Conservation (phyloP, 129 eudicot species). For the Flaveria sonorensis region DNA sequence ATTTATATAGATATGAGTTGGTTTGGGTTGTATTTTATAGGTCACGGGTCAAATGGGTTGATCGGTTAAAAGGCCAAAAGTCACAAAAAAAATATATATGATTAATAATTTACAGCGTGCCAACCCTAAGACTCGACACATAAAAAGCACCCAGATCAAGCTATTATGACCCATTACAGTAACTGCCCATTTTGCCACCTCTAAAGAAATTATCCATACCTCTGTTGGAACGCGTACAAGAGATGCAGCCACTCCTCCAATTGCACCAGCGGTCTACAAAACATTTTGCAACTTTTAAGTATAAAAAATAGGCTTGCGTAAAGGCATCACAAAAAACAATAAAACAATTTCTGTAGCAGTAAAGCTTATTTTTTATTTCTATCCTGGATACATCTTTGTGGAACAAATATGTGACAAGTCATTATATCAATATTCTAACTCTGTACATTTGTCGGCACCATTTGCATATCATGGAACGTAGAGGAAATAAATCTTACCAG, state of each 20-base stretch:
- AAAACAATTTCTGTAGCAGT: background rate
- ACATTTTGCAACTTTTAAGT: slow-evolving; percentile 25
- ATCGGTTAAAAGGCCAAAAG: slow-evolving; percentile 2
- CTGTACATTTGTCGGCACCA: background rate
- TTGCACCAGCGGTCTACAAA: slow-evolving; percentile 87
- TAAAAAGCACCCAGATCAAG: background rate
- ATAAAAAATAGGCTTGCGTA: slow-evolving; percentile 4
- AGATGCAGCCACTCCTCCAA: slow-evolving; percentile 97
- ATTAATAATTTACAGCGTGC: background rate
- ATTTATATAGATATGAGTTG: background rate
- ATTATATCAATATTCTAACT: slow-evolving; percentile 10
- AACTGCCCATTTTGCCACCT: background rate
- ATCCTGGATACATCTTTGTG: slow-evolving; percentile 6
- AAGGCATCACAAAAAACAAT: background rate
- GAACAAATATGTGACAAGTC: background rate
- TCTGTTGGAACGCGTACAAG: slow-evolving; percentile 96
- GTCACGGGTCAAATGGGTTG: background rate
- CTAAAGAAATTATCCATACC: slow-evolving; percentile 37
- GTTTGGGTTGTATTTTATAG: background rate
- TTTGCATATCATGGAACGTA: slow-evolving; percentile 11
- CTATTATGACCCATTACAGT: background rate
- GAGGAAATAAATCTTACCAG: slow-evolving; percentile 50
- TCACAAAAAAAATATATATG: background rate
- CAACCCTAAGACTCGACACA: background rate
- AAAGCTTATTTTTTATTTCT: slow-evolving; percentile 6